Evolutionary conservation across 1,139 yeast species (phyloP).

Genomic region (Magnusiomyces ingens): DNA sequence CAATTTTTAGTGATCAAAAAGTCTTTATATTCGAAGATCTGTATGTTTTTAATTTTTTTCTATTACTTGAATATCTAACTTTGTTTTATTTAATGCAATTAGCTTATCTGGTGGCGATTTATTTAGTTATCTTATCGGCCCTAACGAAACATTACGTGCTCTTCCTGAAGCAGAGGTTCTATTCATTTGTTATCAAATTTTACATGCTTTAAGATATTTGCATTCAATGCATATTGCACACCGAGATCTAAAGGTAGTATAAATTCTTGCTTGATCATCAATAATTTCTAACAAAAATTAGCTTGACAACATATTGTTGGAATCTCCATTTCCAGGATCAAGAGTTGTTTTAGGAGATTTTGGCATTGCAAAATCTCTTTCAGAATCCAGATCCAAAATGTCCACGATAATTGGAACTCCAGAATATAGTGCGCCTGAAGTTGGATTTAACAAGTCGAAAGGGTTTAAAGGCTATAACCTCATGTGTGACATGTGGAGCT

Average conservation of each 20-base stretch:
- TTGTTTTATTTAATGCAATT: background rate
- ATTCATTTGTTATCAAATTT: constrained; percentile 48
- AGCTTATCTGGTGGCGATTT: constrained; percentile 56
- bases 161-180: constrained; percentile 50
- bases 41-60: constrained; percentile 10
- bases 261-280: background rate
- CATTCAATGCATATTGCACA: constrained; percentile 48
- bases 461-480: constrained; percentile 40
- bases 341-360: constrained; percentile 56
- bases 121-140: constrained; percentile 50
- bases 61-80: background rate
- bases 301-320: constrained; percentile 51
- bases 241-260: constrained; percentile 42
- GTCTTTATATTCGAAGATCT: constrained; percentile 20
- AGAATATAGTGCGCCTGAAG: constrained; percentile 65
- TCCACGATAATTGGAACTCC: constrained; percentile 59
- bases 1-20: constrained; percentile 11
- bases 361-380: constrained; percentile 49
- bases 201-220: constrained; percentile 48
- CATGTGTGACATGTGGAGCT: constrained; percentile 63
- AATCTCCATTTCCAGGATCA: constrained; percentile 46
- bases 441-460: constrained; percentile 37
- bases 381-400: constrained; percentile 37
- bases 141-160: constrained; percentile 34
- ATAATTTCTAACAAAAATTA: constrained; percentile 17